Evolutionary conservation across 352 stramenopile genomes (phyloP).

Genomic region (Bremia lactucae): DNA sequence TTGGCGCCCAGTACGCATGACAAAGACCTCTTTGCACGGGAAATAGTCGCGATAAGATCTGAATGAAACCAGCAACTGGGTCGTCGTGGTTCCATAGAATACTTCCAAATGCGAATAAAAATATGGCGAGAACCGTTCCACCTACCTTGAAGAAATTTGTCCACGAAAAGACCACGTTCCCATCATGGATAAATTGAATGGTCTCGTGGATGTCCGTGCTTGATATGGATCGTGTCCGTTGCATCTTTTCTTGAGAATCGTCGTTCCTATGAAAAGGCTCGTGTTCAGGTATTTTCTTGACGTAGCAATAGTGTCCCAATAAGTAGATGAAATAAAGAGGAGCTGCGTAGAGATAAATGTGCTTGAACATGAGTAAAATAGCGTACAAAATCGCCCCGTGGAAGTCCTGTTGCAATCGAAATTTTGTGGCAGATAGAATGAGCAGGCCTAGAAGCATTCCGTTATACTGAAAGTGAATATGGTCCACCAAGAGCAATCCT

Average conservation of each 20-base stretch:
- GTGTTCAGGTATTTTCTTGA: conserved; percentile 16
- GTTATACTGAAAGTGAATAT: conserved; percentile 99
- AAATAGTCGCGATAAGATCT: conserved; percentile 92
- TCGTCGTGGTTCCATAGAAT: conserved; percentile 44
- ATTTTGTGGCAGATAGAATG: conserved; percentile 83
- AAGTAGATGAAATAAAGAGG: conserved; percentile 96
- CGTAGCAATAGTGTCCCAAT: conserved; percentile 86
- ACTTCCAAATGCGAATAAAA: conserved; percentile 75
- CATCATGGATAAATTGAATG: conserved; percentile 50
- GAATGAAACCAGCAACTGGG: conserved; percentile 43
- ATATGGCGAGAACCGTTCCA: conserved; percentile 70
- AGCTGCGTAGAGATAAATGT: conserved; percentile 94
- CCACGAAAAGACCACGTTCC: conserved; percentile 45
- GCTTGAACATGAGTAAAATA: conserved; percentile 93
- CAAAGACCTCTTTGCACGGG: conserved; percentile 93
- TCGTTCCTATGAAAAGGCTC: conserved; percentile 12
- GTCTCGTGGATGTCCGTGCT: conserved; percentile 60
- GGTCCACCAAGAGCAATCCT: conserved; percentile 92
- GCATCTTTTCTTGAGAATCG: conserved; percentile 9
- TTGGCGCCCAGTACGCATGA: conserved; percentile 98
- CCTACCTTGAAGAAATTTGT: conserved; percentile 76
- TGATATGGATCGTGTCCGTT: conserved; percentile 56
- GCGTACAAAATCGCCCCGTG: conserved; percentile 87
- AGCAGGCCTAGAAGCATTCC: conserved; percentile 93
- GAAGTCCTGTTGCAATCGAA: conserved; percentile 71